phyloP scores from a whole-genome alignment of 345 rosid species.

The Erysimum cheiranthoides region DNA sequence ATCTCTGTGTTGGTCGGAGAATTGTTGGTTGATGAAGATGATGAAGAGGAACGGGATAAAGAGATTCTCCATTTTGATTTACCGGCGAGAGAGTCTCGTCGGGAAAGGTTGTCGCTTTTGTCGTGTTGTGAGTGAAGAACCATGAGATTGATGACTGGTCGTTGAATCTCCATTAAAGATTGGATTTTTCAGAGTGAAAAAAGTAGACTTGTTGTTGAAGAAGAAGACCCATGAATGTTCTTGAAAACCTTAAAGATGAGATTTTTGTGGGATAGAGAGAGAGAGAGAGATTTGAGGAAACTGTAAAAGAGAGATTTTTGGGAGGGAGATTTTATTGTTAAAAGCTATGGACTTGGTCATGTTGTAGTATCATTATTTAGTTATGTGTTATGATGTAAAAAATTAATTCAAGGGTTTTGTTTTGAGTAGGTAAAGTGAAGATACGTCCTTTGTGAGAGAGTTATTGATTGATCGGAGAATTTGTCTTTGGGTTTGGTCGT shows the following conservation, averaged over 20 bases:
- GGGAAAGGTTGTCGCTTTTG: slow-evolving; percentile 27
- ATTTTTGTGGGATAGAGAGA: slow-evolving; percentile 36
- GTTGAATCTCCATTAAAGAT: slow-evolving; percentile 58
- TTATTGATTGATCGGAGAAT: slow-evolving; percentile 28
- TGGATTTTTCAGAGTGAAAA: slow-evolving; percentile 1
- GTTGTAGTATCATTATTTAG: background rate
- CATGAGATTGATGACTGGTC: slow-evolving; percentile 54
- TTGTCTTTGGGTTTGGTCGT: slow-evolving; percentile 23
- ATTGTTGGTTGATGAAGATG: slow-evolving; percentile 18
- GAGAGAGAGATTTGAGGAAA: slow-evolving; percentile 31
- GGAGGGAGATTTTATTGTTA: slow-evolving; percentile 43
- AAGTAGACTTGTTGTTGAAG: slow-evolving; percentile 25
- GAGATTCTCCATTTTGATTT: slow-evolving; percentile 64
- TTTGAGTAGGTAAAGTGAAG: slow-evolving; percentile 31
- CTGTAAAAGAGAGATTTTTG: slow-evolving; percentile 42
- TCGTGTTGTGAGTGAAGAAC: slow-evolving; percentile 43
- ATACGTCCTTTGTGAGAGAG: slow-evolving; percentile 43
- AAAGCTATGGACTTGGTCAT: slow-evolving; percentile 43
- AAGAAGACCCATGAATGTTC: slow-evolving; percentile 36
- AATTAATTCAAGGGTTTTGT: background rate
- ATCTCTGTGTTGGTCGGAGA: slow-evolving; percentile 33
- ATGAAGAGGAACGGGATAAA: slow-evolving; percentile 43
- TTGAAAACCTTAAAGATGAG: slow-evolving; percentile 34
- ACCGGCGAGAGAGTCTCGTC: slow-evolving; percentile 19
- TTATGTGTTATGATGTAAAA: background rate